Base-by-base conservation (phyloP, 140 eudicot genomes). In the Stevia rebaudiana region DNA sequence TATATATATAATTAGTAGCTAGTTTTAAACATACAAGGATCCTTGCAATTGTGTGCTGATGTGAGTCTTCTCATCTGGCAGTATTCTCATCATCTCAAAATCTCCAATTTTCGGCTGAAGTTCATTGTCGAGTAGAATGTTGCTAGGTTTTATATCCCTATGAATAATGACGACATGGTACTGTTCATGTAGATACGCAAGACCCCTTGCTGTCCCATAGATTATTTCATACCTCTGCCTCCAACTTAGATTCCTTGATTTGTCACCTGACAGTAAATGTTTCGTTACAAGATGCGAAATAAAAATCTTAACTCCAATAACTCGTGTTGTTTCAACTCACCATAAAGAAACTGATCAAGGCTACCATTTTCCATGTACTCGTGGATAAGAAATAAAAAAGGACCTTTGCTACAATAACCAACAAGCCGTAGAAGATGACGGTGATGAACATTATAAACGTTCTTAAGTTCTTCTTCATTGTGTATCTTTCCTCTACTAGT, bases 401-500 rank as follows among this genome's bases (percentile, higher is more conserved):
- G 31, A 30, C 63, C 63, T 30, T 31, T 25, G 16, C 63, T 56
- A 9, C 43, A 56, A 42, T 43, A 56, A n/a, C 63, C 63, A 31
- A 56, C 43, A 15, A 56, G 63, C 15, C 63, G 63, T 5, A 31
- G 8, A 30, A 56, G 63, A 31, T 56, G 31, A 15, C 63, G 24
- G 8, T 56, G 63, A n/a, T 16, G 63, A 33, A 56, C 15, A 43
- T 56, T 56, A 7, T 43, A 30, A 7, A 31, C 16, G 16, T 30
- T 42, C 30, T 56, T 56, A 13, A 56, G 43, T 56, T 56, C 63
- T 3, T 56, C 31, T 12, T 56, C 63, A 49, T n/a, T 61, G 22
- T 83, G 79, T 70, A 77, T 63, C 50, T 83, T 86, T 70, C 68
- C 80, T 71, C 80, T 74, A 48, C 73, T 76, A 42, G 73, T 23